Conservation (phyloP, 2,329 filamentous ascomycete species). For the Ambrosiella xylebori region DNA sequence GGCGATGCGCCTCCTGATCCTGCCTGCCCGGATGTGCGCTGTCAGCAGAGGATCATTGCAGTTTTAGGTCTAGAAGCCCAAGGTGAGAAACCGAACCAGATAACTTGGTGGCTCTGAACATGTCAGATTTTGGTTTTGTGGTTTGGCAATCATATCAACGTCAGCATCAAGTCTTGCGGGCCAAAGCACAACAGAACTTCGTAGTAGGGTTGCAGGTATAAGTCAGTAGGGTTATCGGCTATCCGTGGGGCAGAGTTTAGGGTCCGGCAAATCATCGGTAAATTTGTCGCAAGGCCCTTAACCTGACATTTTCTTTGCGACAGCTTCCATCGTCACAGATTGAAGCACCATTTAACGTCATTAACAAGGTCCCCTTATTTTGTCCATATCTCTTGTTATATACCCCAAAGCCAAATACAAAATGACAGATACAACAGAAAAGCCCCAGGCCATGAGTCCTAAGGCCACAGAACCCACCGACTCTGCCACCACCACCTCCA, state of each 20-base stretch:
- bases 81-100: no score
- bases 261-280: not conserved
- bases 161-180: no score
- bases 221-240: not conserved
- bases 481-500: slow-evolving; percentile 2
- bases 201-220: not conserved
- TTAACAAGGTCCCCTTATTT: not conserved
- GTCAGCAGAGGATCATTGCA: not conserved
- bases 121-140: no score
- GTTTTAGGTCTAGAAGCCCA: no score
- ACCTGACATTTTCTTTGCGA: not conserved
- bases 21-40: not conserved
- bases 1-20: not conserved
- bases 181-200: not conserved
- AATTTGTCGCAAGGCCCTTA: not conserved
- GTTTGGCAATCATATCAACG: no score
- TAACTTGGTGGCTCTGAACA: not conserved
- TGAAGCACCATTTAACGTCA: not conserved
- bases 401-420: not conserved
- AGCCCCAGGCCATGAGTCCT: not conserved
- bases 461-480: slow-evolving; percentile 8
- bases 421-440: slow-evolving; percentile 12
- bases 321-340: not conserved
- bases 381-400: not conserved
- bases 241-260: not conserved